A percentile compares a stretch with the other conserved stretches of the same genome.
Conservation (phyloP, 805 yeast species). For the Grigorovia yakushimaensis region DNA sequence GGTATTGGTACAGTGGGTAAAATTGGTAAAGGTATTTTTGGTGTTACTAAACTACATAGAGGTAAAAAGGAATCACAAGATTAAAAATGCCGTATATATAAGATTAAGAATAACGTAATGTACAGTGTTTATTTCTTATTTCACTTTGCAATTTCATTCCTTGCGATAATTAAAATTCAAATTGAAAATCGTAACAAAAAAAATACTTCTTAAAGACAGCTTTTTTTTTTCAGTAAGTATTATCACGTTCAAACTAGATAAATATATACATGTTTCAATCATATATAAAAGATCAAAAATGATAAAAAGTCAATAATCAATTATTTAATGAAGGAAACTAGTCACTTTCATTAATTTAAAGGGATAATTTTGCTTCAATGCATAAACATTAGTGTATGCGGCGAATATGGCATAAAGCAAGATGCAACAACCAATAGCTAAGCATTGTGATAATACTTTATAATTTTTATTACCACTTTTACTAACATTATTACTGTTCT, state of each 20-base stretch:
- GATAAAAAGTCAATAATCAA: not conserved
- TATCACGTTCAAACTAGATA: no score
- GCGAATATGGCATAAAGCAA: constrained; percentile 51
- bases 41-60: constrained; percentile 6
- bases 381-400: constrained; percentile 54
- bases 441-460: constrained; percentile 28
- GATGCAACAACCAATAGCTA: constrained; percentile 36
- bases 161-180: no score
- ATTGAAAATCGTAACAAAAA: no score
- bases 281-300: no score
- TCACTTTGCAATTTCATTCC: no score
- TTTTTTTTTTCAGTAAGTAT: no score
- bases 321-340: not conserved
- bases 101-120: not conserved
- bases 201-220: no score
- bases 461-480: constrained; percentile 12
- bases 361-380: constrained; percentile 68
- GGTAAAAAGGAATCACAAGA: constrained; percentile 1
- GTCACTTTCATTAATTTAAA: constrained; percentile 40
- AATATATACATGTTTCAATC: not conserved
- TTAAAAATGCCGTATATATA: not conserved
- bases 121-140: no score
- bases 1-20: constrained; percentile 34
- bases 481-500: constrained; percentile 19
- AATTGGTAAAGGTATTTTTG: constrained; percentile 14